Evolutionary conservation across 1,284 basidiomycete genomes (phyloP), one percentile per base, ranked within the genome.

Genomic region (Leccinum fuscescens): DNA sequence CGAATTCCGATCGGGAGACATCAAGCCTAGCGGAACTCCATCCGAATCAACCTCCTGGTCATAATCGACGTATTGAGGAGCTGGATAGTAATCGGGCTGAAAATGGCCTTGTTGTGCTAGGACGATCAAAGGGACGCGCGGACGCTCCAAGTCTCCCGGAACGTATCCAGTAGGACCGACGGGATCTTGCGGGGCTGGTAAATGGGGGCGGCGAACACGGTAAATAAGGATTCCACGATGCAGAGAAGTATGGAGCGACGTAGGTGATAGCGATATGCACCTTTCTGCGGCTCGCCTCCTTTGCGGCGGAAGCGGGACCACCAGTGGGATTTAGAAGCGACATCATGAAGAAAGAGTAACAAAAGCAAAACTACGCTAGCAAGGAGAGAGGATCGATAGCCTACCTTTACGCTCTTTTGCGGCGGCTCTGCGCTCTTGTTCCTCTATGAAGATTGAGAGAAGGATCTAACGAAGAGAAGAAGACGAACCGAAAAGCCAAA

Each of bases 381-480:
- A 65, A 70, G 17, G 53, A 57, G 60, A 56, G 49, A 60, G 63
- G 64, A 66, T 60, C 5, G 55, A 62, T 67, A 55, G 74, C 85
- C 90, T 79, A 96, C 94, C 94, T 92, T 90, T 92, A 67, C 90
- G 87, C 69, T 90, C 87, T 64, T 77, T 81, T 29, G 88, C 85
- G 46, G 77, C 74, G 20, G 77, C 74, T 64, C 78, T 80, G 60
- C 82, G 80, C 24, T 82, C 80, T 65, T 84, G 82, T 70, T 88
- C 85, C 72, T 86, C 89, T 90, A 69, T 9, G 53, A 53, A 53
- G 31, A 9, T 31, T 60, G 37, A 62, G 55, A 55, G 29, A 54
- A 12, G 11, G 6, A 9, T 7, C 17, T 3, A 5, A 15, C 27
- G 46, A 56, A 4, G 49, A 17, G 14, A 11, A 29, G 39, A 33